Percentiles rank a stretch among this genome's conserved stretches.
phyloP scores from a whole-genome alignment of 2,329 filamentous ascomycete genomes.

The Graphilbum fragrans region DNA sequence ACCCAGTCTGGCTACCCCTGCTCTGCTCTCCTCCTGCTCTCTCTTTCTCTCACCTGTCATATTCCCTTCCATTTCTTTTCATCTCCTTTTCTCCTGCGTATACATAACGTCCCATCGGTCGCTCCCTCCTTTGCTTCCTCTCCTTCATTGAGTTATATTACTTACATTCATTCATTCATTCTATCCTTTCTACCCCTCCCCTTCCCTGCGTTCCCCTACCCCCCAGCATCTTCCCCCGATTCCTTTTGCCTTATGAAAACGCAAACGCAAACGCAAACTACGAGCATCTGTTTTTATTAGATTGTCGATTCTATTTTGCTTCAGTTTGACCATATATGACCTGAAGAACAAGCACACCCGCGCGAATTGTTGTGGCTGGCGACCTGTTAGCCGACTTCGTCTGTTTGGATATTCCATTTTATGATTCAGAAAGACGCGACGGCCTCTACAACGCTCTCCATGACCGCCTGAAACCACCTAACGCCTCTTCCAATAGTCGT shows the following conservation, averaged over 20 bases:
- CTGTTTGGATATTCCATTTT: no score
- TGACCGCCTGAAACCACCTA: no score
- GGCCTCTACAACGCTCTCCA: no score
- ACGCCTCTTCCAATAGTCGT: no score
- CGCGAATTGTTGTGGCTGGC: no score
- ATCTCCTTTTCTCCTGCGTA: not conserved
- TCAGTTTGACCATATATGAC: not conserved
- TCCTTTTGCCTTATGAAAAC: no score
- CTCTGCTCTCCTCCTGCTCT: not conserved
- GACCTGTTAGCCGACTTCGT: no score
- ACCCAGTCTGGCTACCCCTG: no score
- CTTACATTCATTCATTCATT: slow-evolving; percentile 1
- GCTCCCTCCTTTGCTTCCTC: not conserved
- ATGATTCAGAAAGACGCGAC: no score
- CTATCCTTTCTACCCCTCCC: not conserved
- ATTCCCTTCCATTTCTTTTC: not conserved
- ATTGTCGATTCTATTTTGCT: not conserved
- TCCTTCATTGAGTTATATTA: not conserved
- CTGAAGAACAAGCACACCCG: no score
- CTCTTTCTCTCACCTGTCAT: not conserved
- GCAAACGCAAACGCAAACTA: no score
- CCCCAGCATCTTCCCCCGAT: not conserved
- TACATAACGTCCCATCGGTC: slow-evolving; percentile 3
- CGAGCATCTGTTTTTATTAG: not conserved
- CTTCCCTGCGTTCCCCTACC: not conserved